Evolutionary conservation across 768 basidiomycete species (phyloP).

Genomic region (Paxillus ammoniavirescens): DNA sequence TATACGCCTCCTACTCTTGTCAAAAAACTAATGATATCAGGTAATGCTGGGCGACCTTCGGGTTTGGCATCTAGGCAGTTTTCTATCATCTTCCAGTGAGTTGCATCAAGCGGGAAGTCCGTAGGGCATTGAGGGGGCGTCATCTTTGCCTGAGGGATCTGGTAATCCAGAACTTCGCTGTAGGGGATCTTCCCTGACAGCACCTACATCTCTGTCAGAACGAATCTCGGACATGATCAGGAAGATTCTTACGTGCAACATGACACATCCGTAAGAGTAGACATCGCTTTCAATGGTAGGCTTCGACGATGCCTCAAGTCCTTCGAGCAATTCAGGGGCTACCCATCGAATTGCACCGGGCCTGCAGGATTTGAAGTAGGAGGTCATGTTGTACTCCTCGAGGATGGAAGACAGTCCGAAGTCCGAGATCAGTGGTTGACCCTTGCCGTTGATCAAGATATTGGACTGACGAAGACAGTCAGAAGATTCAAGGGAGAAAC

Average conservation of each 20-base stretch:
- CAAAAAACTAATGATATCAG: neutral
- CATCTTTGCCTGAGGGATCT: neutral
- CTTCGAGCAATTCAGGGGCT: slow-evolving; percentile 16
- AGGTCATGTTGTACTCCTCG: slow-evolving; percentile 30
- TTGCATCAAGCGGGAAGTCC: neutral
- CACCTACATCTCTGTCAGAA: neutral
- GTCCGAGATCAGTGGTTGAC: slow-evolving; percentile 24
- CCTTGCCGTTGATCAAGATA: slow-evolving; percentile 3
- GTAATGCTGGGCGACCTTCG: neutral
- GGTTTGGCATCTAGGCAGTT: slow-evolving; percentile 2
- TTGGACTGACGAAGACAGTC: slow-evolving; percentile 5
- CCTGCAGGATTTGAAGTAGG: slow-evolving; percentile 13
- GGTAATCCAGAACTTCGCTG: neutral
- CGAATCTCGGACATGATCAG: neutral
- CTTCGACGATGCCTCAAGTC: neutral
- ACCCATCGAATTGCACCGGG: slow-evolving; percentile 12
- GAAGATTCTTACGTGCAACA: slow-evolving; percentile 14
- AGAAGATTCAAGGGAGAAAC: neutral
- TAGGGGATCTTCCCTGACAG: slow-evolving; percentile 8
- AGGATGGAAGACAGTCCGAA: slow-evolving; percentile 43
- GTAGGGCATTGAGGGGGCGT: neutral
- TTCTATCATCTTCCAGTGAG: slow-evolving; percentile 4
- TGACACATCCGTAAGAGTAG: slow-evolving; percentile 22
- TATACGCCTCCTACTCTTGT: neutral
- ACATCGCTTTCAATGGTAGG: slow-evolving; percentile 9